Base-by-base conservation (phyloP, 306 rosid genomes). In the Acacia acuminata region DNA sequence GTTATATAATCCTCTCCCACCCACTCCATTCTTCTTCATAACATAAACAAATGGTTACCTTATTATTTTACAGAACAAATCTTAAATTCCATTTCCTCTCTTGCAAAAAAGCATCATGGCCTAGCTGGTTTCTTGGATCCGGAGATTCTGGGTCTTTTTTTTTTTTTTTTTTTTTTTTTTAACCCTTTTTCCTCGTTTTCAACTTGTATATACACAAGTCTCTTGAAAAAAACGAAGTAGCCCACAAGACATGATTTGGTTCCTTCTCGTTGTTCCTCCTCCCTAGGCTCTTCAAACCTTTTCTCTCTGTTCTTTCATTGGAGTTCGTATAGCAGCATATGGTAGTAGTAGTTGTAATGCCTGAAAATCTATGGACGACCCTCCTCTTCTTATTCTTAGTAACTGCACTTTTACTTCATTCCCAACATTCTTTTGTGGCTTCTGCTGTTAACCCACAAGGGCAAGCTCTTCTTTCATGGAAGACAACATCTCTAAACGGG, bases 71-170 rank as follows among this genome's bases (percentile, higher is more conserved):
- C 24, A 84, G 83, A 47, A 79, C 87, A 34, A 81, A 58, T 85
- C 88, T 71, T 81, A 89, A 81, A 84, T 87, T 87, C 90, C 92
- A 84, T 77, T 85, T 63, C 63, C 90, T 83, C 87, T 86, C 91
- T 85, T 43, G 85, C 90, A 78, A 32, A 77, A 66, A 81, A 82
- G 81, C 61, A 87, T 89, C 85, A 86, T 90, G 92, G 90, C 87
- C 92, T 89, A 82, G 92, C 92, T 86, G 92, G 92, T 86, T 78
- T 86, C 92, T 89, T 88, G 92, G 94, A 91, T 91, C 94, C 90
- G 87, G 85, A 84, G 87, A 87, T 86, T 86, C 86, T 81, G 90
- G 91, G 88, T 84, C 84, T 76, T 80, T 73, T 77, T 20, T 6
- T 79, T 82, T 61, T 3, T 32, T 3, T 32, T 32, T 32, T 0